A percentile compares a stretch with the other conserved stretches of the same genome.
These are phyloP conservation scores for Aplosporella prunicola DNA, from an alignment of 2,329 filamentous ascomycete genomes.

Conservation along the genomic window DNA sequence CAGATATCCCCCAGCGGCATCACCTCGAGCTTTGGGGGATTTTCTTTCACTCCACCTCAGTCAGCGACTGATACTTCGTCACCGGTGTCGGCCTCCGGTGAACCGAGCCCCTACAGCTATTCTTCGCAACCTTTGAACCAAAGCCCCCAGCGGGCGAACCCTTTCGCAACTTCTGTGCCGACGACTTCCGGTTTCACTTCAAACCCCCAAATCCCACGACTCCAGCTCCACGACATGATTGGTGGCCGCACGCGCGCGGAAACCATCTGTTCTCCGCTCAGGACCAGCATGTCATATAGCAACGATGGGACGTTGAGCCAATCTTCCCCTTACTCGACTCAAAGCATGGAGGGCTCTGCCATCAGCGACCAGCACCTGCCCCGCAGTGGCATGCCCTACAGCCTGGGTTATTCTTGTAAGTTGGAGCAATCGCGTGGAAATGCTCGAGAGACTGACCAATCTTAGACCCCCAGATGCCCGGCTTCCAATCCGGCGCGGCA, in stretches of 20 bases:
- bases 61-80: slow-evolving; percentile 40
- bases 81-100: slow-evolving; percentile 32
- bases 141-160: slow-evolving; percentile 29
- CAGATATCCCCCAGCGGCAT: slow-evolving; percentile 59
- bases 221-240: slow-evolving; percentile 35
- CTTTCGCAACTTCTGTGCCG: slow-evolving; percentile 21
- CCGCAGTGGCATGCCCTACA: slow-evolving; percentile 23
- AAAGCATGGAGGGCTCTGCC: not conserved
- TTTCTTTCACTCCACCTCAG: slow-evolving; percentile 52
- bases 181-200: slow-evolving; percentile 16
- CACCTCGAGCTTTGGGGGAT: slow-evolving; percentile 56
- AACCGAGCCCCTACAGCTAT: slow-evolving; percentile 32
- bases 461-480: slow-evolving; percentile 29
- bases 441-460: not conserved
- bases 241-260: slow-evolving; percentile 33
- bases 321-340: not conserved
- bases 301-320: slow-evolving; percentile 13
- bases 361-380: slow-evolving; percentile 5
- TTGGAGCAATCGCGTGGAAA: not conserved
- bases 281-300: slow-evolving; percentile 39
- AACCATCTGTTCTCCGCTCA: slow-evolving; percentile 34
- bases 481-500: slow-evolving; percentile 29
- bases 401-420: slow-evolving; percentile 30
- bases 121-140: slow-evolving; percentile 25
- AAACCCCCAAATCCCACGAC: slow-evolving; percentile 30